Evolutionary conservation across 345 rosid genomes (phyloP).

Genomic region (Excoecaria cochinchinensis): DNA sequence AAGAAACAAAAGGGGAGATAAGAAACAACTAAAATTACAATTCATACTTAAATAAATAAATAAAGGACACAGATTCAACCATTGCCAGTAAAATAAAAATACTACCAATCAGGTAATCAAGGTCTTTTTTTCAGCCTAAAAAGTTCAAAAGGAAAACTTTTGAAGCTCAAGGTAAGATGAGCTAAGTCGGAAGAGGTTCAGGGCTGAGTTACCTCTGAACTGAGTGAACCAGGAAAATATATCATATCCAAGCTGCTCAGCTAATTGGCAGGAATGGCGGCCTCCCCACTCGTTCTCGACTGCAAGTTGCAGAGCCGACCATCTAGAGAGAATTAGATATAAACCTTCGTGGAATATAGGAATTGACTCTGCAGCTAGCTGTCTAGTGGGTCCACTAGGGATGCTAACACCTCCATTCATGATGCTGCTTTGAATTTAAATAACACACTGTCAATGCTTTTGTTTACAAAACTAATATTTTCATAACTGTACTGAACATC

Average conservation of each 20-base stretch:
- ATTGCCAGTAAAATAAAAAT: too few relatives aligned
- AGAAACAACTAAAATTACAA: neutral
- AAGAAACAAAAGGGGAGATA: neutral
- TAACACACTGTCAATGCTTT: too few relatives aligned
- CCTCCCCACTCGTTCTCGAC: constrained; percentile 94
- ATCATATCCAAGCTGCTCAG: constrained; percentile 49
- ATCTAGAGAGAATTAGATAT: constrained; percentile 50
- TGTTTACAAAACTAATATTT: too few relatives aligned
- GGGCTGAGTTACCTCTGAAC: constrained; percentile 40
- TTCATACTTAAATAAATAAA: neutral
- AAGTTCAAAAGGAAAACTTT: neutral
- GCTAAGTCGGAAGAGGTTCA: neutral
- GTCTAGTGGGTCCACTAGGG: neutral
- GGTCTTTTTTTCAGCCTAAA: neutral
- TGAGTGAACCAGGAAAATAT: constrained; percentile 54
- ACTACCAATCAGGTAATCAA: neutral
- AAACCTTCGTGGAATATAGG: constrained; percentile 58
- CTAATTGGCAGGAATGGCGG: constrained; percentile 45
- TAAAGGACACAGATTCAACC: neutral
- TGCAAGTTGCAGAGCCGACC: constrained; percentile 92
- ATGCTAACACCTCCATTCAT: neutral
- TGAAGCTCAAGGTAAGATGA: neutral
- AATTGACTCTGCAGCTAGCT: constrained; percentile 6
- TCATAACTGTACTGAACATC: neutral
- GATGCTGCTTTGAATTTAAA: neutral